phyloP scores from a whole-genome alignment of 352 stramenopile genomes.

The Blastocystis sp. region DNA sequence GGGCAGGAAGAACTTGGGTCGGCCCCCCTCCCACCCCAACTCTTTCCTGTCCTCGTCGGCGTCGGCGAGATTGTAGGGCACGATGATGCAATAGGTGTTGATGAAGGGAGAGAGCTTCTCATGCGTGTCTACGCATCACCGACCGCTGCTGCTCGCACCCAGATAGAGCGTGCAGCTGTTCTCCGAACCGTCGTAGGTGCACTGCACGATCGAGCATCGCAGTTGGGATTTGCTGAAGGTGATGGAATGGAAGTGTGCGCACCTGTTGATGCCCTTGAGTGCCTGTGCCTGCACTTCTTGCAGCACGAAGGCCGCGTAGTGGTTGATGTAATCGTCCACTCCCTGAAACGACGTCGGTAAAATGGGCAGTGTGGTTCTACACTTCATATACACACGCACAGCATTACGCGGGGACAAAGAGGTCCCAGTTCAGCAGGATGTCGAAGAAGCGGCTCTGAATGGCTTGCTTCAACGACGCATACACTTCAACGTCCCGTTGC shows the following conservation, averaged over 20 bases:
- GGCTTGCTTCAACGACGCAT: conserved; percentile 36
- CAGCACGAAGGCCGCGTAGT: conserved; percentile 36
- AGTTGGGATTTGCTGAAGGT: not conserved
- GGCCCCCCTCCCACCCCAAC: conserved; percentile 28
- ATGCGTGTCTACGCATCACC: conserved; percentile 4
- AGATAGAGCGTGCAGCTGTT: conserved; percentile 35
- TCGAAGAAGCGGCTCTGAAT: conserved; percentile 46
- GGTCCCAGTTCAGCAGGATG: conserved; percentile 59
- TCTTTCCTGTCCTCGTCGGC: not conserved
- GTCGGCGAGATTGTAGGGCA: not conserved
- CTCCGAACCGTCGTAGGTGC: conserved; percentile 29
- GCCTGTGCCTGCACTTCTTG: conserved; percentile 65
- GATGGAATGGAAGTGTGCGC: not conserved
- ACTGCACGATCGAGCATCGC: conserved; percentile 36
- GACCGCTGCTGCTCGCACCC: not conserved
- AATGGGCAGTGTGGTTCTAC: conserved; percentile 33
- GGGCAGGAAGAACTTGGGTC: conserved; percentile 30
- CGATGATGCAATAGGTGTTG: conserved; percentile 47
- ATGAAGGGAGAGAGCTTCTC: not conserved
- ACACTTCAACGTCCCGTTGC: conserved; percentile 8
- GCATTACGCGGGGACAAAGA: not conserved
- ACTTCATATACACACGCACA: not conserved
- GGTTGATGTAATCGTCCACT: conserved; percentile 51
- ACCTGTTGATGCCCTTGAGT: conserved; percentile 50
- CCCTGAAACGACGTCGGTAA: conserved; percentile 45